phyloP scores from a whole-genome alignment of 768 basidiomycete species.

The Paxillus rubicundulus region DNA sequence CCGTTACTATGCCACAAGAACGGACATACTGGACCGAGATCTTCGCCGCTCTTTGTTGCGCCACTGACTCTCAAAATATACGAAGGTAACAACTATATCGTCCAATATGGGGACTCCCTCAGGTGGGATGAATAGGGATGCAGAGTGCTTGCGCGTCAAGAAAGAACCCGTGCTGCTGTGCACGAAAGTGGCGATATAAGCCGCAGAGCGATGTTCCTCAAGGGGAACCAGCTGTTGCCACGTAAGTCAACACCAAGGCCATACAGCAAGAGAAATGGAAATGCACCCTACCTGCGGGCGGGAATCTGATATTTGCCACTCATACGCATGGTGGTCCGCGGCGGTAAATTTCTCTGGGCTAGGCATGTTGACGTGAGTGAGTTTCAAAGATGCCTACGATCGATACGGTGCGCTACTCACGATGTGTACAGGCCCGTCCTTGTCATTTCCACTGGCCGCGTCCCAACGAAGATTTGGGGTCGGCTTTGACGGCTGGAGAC shows the following conservation, averaged over 20 bases:
- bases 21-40: conserved; percentile 9
- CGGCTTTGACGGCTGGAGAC: not conserved
- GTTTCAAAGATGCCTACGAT: not conserved
- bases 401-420: conserved; percentile 10
- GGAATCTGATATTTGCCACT: conserved; percentile 27
- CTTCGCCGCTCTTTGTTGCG: conserved; percentile 20
- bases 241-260: not conserved
- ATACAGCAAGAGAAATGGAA: not conserved
- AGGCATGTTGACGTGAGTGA: not conserved
- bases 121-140: conserved; percentile 27
- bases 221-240: conserved; percentile 26
- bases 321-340: conserved; percentile 18
- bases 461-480: conserved; percentile 23
- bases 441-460: conserved; percentile 23
- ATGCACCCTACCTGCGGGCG: conserved; percentile 20
- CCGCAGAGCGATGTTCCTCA: not conserved
- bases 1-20: not conserved
- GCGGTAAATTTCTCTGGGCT: conserved; percentile 29
- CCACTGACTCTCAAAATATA: conserved; percentile 34
- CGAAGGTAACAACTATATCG: conserved; percentile 36
- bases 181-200: conserved; percentile 31
- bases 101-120: conserved; percentile 32
- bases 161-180: conserved; percentile 14
- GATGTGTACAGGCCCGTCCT: conserved; percentile 22
- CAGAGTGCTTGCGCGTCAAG: conserved; percentile 12